Evolutionary conservation across 768 basidiomycete species (phyloP).

Genomic region (Russula dissimulans): DNA sequence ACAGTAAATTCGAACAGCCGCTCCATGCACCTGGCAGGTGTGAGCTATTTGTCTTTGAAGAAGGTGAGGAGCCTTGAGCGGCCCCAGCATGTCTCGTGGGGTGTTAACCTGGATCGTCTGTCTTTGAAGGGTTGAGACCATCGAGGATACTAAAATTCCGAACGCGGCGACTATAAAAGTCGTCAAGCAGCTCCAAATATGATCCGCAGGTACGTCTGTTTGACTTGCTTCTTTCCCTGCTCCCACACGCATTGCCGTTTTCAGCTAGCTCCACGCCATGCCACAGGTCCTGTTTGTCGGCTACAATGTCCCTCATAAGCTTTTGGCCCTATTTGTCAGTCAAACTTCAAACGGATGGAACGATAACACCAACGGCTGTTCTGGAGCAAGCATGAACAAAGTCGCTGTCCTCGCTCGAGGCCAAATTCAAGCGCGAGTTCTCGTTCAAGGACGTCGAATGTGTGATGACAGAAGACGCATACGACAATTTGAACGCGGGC

Average conservation of each 20-base stretch:
- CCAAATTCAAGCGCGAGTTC: conserved; percentile 77
- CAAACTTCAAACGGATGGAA: conserved; percentile 92
- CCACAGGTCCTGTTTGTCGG: conserved; percentile 90
- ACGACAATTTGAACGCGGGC: conserved; percentile 21
- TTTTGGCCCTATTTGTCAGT: conserved; percentile 90
- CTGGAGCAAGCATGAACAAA: conserved; percentile 78
- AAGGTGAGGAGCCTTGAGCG: conserved; percentile 89
- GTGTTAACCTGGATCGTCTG: conserved; percentile 11
- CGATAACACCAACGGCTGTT: conserved; percentile 68
- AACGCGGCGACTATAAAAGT: conserved; percentile 94
- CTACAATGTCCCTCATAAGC: conserved; percentile 94
- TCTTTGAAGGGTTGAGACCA: conserved; percentile 65
- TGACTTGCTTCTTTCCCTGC: background rate
- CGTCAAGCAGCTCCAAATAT: conserved; percentile 98
- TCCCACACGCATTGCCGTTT: background rate
- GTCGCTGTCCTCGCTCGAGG: conserved; percentile 51
- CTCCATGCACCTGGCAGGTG: conserved; percentile 82
- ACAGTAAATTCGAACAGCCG: background rate
- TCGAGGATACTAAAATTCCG: conserved; percentile 95
- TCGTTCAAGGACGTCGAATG: conserved; percentile 65
- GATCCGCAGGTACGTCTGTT: conserved; percentile 76
- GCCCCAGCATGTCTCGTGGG: background rate
- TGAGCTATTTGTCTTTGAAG: conserved; percentile 85
- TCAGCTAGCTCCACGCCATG: conserved; percentile 83
- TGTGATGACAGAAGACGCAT: conserved; percentile 26